phyloP scores from a whole-genome alignment of 164 flowering plant genomes.

The Magnolia changhungtana region DNA sequence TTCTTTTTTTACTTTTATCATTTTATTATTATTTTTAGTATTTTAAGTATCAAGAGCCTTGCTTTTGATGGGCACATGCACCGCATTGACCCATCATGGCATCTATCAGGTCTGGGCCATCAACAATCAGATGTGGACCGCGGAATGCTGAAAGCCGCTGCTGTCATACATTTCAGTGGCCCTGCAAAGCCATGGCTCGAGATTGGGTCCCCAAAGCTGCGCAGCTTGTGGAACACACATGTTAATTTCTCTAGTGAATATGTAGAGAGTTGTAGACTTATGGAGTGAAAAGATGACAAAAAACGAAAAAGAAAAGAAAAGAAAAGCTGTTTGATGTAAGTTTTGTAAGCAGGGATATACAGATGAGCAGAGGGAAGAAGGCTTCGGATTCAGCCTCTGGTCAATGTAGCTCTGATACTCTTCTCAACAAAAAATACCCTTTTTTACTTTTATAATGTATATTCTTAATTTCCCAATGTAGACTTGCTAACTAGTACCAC shows the following conservation, averaged over 20 bases:
- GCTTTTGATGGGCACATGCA: constrained; percentile 60
- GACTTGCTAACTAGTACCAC: too few relatives aligned
- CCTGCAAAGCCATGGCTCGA: constrained; percentile 77
- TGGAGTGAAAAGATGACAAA: constrained; percentile 24
- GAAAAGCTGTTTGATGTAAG: neutral
- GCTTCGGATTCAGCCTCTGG: constrained; percentile 50
- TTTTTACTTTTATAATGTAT: neutral
- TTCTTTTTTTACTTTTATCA: too few relatives aligned
- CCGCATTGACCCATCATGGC: constrained; percentile 59
- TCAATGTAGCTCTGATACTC: constrained; percentile 5
- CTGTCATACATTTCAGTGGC: constrained; percentile 66
- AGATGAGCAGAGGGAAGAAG: too few relatives aligned
- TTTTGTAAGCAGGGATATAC: constrained; percentile 16
- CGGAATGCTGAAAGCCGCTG: constrained; percentile 38
- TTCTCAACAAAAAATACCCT: neutral
- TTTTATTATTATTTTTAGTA: too few relatives aligned
- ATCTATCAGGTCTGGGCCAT: constrained; percentile 52
- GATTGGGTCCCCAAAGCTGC: constrained; percentile 45
- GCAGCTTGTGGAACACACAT: constrained; percentile 42
- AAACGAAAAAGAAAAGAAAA: neutral
- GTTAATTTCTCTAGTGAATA: constrained; percentile 48
- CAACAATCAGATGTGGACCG: constrained; percentile 12
- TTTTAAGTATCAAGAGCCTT: constrained; percentile 9
- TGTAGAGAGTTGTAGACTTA: constrained; percentile 40
- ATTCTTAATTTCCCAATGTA: neutral